These are phyloP conservation scores for Lizonia empirigonia DNA, from an alignment of 2,329 filamentous ascomycete genomes.

Conservation along the genomic window DNA sequence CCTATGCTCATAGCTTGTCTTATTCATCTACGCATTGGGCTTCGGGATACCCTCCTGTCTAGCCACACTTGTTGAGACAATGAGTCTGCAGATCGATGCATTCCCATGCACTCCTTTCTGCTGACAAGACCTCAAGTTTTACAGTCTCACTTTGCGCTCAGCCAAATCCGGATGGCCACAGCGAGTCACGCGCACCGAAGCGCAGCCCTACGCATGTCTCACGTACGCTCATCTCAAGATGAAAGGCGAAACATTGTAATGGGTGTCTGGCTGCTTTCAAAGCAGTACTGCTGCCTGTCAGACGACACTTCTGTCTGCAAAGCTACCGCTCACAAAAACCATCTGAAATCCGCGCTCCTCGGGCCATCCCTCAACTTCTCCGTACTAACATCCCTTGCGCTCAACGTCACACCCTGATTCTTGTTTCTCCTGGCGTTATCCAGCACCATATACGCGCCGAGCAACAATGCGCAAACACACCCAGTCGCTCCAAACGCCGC, in stretches of 20 bases:
- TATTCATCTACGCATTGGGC: conserved; percentile 2
- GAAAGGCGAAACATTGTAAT: not conserved
- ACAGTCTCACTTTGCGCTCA: not conserved
- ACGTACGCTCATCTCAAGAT: not conserved
- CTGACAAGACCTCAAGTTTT: not conserved
- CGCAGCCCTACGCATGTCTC: not conserved
- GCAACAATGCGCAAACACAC: conserved; percentile 58
- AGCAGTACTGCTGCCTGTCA: not conserved
- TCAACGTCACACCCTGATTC: conserved; percentile 60
- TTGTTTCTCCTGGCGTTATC: conserved; percentile 68
- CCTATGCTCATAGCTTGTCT: not conserved
- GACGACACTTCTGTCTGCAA: not conserved
- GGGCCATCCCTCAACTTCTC: conserved; percentile 54
- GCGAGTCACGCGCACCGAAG: conserved; percentile 5
- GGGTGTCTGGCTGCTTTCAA: conserved; percentile 5
- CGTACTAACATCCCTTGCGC: conserved; percentile 57
- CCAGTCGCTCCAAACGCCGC: conserved; percentile 68
- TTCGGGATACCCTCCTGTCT: not conserved
- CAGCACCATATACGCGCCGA: conserved; percentile 68
- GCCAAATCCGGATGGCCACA: not conserved
- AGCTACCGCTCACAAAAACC: conserved; percentile 44
- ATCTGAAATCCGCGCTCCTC: conserved; percentile 51
- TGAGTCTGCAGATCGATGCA: not conserved
- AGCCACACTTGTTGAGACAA: not conserved
- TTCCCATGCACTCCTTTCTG: not conserved